Evolutionary conservation across 73 alveolate species (phyloP).

Genomic region (Tetrahymena thermophila): DNA sequence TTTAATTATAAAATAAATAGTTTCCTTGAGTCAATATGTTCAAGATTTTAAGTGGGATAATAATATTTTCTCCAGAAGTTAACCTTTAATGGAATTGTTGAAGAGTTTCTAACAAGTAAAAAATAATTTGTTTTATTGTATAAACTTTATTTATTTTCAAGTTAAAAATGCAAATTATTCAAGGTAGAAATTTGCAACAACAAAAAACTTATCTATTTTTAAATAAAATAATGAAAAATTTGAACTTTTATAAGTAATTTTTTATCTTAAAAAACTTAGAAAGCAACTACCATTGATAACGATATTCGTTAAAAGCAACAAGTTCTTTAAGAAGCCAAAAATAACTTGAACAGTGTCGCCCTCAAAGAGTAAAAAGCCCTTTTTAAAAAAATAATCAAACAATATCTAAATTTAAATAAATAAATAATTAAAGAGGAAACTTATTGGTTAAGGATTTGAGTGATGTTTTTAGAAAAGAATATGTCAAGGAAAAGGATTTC

Average conservation of each 20-base stretch:
- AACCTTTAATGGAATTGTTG: conserved; percentile 19
- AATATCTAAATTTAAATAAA: not conserved
- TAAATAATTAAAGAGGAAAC: conserved; percentile 47
- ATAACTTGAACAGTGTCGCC: conserved; percentile 23
- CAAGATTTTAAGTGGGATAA: conserved; percentile 35
- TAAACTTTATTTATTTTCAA: no score
- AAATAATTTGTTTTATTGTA: not conserved
- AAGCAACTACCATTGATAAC: conserved; percentile 26
- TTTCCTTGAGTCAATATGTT: not conserved
- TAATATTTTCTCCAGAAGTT: conserved; percentile 13
- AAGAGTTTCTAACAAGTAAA: conserved; percentile 19
- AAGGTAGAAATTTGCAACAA: no score
- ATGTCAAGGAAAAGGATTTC: conserved; percentile 42
- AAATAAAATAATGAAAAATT: no score
- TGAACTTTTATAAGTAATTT: no score
- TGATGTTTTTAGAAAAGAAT: conserved; percentile 45
- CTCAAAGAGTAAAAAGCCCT: conserved; percentile 6
- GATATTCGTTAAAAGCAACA: conserved; percentile 24
- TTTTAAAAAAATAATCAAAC: not conserved
- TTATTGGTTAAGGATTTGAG: conserved; percentile 52
- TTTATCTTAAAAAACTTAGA: not conserved
- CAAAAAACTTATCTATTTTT: no score
- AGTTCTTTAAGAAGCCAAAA: conserved; percentile 21
- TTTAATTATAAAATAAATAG: not conserved
- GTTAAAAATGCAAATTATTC: no score